Evolutionary conservation across 2,329 filamentous ascomycete species (phyloP), one percentile per base, ranked within the genome.

Genomic region (Xylogone sp.): DNA sequence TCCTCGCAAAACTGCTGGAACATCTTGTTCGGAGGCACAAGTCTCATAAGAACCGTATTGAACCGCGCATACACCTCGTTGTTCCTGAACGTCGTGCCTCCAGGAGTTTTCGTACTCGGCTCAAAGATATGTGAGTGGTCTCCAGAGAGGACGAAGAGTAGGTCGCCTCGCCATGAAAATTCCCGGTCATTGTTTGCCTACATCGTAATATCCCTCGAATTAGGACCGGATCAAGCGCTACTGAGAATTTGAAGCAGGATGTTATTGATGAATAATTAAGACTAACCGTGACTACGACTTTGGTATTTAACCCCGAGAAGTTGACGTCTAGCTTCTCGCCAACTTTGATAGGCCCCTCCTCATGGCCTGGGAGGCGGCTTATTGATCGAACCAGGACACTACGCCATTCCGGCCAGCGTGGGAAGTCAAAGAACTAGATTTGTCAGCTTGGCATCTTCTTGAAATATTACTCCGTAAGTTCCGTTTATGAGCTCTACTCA

Each of bases 81-180:
- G 45, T 62, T 61, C 10, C 51, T 43, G 49, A 63, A 61, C 1
- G 55, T 59, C 39, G 60, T 64, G 24, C 50, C 49, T 2, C 60
- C 60, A 2, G 58, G 49, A 42, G 51, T 52, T 18, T 39, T 52
- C 39, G 49, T 51, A 55, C 57, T 63, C 18, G 57, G 54, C 10
- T 48, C 47, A 45, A 62, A 62, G 22, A 42, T 24, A 45, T 61
- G 62, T 1, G 48, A 45, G 50, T 64, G 60, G 18, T 49, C 51
- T 7, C 57, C 60, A 4, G 52, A 53, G 27, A 62, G 45, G 21
- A 65, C 42, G 42, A 49, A 54, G 21, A 51, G 50, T 22, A 58
- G 20, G 20, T 54, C 53, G 19, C 56, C 56, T 12, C 53, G 42
- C 59, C 61, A 61, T n/a, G 29, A 43, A 47, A 62, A 59, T 18